Base-by-base conservation (phyloP, 2,329 filamentous ascomycete species). In the Phialophora macrospora region DNA sequence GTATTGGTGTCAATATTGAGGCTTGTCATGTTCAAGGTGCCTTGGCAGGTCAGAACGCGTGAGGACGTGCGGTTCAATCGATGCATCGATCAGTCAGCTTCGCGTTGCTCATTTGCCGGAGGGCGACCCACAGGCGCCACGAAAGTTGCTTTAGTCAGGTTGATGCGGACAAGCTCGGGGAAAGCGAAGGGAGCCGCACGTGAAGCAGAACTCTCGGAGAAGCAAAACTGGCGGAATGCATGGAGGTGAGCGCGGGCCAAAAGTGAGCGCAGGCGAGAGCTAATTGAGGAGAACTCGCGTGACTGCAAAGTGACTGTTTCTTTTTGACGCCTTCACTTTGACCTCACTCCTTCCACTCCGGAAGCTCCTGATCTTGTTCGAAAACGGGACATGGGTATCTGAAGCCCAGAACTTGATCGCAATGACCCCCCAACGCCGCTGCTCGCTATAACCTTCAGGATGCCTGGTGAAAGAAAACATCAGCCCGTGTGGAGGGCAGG, bases 371-470 rank as follows among this genome's bases (percentile, higher is more conserved):
- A 32, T 55, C 14, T 32, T n/a, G 28, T 12, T 55, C 2, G 17
- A 20, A 30, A 12, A n/a, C 24, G 6, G 4, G 17, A 22, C 26
- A 55, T 55, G 52, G 52, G 52, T 30, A 55, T 55, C 52, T 30
- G 52, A 34, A 55, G 52, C 52, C 52, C 52, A 34, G 14, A 2
- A 55, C 17, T 55, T 4, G 12, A 22, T 51, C 9, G 22, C 24
- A 51, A 28, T 51, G 11, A 12, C n/a, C 5, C 48, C 48, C 8
- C 8, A 51, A 51, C 48, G 48, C 48, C 48, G 8, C 9, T 51
- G 48, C 48, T 51, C 48, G 48, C 48, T 51, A 51, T 51, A 34
- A 17, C 48, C 48, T 7, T 17, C 24, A 28, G 12, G 38, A 44
- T 44, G 38, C 38, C 6, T n/a, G 17, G n/a, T n/a, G 3, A 44